Conservation (phyloP, 2,329 filamentous ascomycete genomes). For the Ambrosiella beaveri region DNA sequence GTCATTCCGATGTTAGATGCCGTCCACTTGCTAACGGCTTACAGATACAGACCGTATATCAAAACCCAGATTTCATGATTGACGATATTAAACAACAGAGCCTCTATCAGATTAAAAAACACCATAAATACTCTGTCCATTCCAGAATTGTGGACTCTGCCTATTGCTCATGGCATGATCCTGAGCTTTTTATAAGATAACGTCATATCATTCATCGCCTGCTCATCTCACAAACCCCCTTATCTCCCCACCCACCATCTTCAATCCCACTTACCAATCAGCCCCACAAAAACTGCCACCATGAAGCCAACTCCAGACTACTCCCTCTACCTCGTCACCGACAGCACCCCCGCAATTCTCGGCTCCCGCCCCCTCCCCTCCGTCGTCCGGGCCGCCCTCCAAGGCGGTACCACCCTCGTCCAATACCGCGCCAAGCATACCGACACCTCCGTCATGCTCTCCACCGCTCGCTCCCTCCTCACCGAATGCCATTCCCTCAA, state of each 20-base stretch:
- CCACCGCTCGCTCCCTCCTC: slow-evolving; percentile 56
- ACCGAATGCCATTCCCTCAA: slow-evolving; percentile 45
- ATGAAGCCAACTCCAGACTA: slow-evolving; percentile 38
- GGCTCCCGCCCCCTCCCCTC: slow-evolving; percentile 49
- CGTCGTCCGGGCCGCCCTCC: slow-evolving; percentile 59
- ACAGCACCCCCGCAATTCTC: slow-evolving; percentile 75
- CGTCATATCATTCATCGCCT: not conserved
- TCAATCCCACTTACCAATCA: not conserved
- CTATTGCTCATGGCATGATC: too few species aligned
- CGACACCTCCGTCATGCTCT: slow-evolving; percentile 53
- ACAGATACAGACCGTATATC: too few species aligned
- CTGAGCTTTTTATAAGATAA: too few species aligned
- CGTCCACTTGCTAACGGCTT: too few species aligned
- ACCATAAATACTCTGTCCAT: too few species aligned
- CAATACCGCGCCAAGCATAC: slow-evolving; percentile 82
- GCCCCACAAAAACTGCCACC: not conserved
- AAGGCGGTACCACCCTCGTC: slow-evolving; percentile 69
- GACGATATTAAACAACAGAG: too few species aligned
- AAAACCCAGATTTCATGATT: too few species aligned
- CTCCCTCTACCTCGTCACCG: slow-evolving; percentile 77
- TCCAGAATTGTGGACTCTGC: not conserved
- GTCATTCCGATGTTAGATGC: too few species aligned
- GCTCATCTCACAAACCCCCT: not conserved
- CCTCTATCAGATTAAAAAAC: too few species aligned
- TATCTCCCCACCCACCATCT: not conserved